phyloP scores from a whole-genome alignment of 257 asterid species.

The Catharanthus roseus region DNA sequence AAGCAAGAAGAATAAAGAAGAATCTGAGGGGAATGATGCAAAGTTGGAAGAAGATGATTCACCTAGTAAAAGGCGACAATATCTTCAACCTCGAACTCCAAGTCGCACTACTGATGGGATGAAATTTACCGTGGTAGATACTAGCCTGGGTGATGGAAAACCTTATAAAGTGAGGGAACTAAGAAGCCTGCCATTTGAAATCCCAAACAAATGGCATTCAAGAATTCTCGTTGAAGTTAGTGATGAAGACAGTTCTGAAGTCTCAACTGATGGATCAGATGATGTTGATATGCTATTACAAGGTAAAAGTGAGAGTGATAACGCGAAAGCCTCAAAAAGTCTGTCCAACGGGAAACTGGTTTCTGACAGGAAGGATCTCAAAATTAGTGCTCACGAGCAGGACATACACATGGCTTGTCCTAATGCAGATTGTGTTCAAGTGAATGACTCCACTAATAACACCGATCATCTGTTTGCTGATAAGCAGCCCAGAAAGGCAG shows the following conservation, averaged over 20 bases:
- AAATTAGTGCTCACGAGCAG: constrained; percentile 14
- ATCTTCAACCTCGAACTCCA: constrained; percentile 66
- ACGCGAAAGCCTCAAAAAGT: constrained; percentile 4
- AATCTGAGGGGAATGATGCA: constrained; percentile 12
- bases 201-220: constrained; percentile 16
- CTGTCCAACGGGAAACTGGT: constrained; percentile 22
- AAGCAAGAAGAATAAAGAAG: constrained; percentile 25
- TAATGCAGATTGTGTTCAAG: constrained; percentile 18
- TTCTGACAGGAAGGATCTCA: constrained; percentile 22
- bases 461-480: constrained; percentile 26
- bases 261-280: constrained; percentile 34
- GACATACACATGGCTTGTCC: constrained; percentile 16
- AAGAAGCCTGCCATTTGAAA: constrained; percentile 38
- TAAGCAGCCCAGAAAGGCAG: constrained; percentile 27
- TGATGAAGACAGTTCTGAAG: constrained; percentile 26
- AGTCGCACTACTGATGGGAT: constrained; percentile 26
- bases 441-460: constrained; percentile 5
- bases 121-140: constrained; percentile 55
- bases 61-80: constrained; percentile 36
- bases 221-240: constrained; percentile 3
- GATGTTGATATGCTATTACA: constrained; percentile 16
- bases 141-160: constrained; percentile 41
- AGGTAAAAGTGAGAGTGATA: constrained; percentile 16
- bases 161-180: constrained; percentile 39
- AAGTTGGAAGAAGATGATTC: constrained; percentile 34